Evolutionary conservation across 2,329 filamentous ascomycete species (phyloP), one percentile per base, ranked within the genome.

Genomic region (Cordyceps farinosa): DNA sequence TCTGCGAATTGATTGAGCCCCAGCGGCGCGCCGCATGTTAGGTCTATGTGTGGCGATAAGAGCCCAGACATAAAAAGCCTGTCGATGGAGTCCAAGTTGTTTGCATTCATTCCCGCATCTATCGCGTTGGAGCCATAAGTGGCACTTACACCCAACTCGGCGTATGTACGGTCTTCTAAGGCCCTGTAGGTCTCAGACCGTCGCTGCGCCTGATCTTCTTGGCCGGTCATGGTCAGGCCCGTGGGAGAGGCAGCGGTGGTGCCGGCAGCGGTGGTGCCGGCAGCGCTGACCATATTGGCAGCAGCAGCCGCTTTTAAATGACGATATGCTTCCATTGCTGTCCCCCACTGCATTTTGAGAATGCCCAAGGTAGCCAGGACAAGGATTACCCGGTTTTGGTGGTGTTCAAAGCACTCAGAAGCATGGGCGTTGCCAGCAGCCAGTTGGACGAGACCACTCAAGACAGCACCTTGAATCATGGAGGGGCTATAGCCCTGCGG

Each of bases 381-480:
- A 1, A 55, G 53, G 4, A 55, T n/a, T 1, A 32, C 53, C 13
- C 53, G 29, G 53, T 55, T 55, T 34, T 55, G 53, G 53, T 55
- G 53, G 13, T 55, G 53, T 22, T 55, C 53, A 36, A 55, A 55
- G 53, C 53, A 55, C 53, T 44, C 53, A 3, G 53, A 55, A 17
- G 53, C 53, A n/a, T 55, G 53, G 0, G 38, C 36, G 4, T 44
- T 22, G 27, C 30, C 53, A 3, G 53, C 53, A 9, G 53, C 53
- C 1, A 55, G 22, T 17, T 55, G 53, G 1, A 55, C 38, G 11
- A 55, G 53, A 2, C 53, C 53, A 17, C 36, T 42, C 38, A 55
- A 36, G 8, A 55, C 53, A 1, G 38, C 38, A 3, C 53, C 53
- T 10, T 36, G 53, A 3, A 55, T 42, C 22, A 55, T 32, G 11